Conservation (phyloP, 2,329 filamentous ascomycete species). For the Stylonectria norvegica region DNA sequence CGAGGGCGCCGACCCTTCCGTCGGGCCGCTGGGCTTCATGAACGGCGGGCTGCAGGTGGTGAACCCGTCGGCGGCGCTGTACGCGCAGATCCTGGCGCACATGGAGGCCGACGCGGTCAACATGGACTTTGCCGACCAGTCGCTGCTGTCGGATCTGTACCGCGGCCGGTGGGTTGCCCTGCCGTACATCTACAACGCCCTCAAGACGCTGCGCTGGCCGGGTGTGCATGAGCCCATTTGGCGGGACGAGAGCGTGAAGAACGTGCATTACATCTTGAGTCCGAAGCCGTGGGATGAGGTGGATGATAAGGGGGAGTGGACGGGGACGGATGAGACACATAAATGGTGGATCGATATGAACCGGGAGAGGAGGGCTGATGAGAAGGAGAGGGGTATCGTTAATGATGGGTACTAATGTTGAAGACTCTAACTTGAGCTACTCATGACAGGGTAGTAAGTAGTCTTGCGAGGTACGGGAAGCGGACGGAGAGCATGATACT, state of each 20-base stretch:
- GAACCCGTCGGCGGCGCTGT: constrained; percentile 47
- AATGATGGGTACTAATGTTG: constrained; percentile 24
- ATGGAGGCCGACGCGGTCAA: constrained; percentile 46
- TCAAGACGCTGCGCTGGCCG: constrained; percentile 56
- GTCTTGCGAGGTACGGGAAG: no score
- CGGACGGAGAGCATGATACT: no score
- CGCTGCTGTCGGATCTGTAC: constrained; percentile 54
- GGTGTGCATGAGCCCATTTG: constrained; percentile 55
- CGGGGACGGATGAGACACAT: constrained; percentile 47
- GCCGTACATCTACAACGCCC: constrained; percentile 60
- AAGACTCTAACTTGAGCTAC: no score
- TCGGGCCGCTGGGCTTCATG: constrained; percentile 48
- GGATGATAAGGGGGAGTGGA: constrained; percentile 41
- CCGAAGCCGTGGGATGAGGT: constrained; percentile 61
- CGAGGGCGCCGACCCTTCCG: constrained; percentile 41
- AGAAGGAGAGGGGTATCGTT: constrained; percentile 38
- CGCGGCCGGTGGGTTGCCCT: constrained; percentile 54
- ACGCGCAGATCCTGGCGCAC: constrained; percentile 47
- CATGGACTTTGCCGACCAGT: constrained; percentile 60
- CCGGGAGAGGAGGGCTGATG: constrained; percentile 39
- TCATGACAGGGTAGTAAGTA: no score
- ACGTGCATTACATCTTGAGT: constrained; percentile 58
- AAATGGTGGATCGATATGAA: constrained; percentile 55
- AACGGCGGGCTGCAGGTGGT: constrained; percentile 54
- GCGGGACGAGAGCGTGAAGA: constrained; percentile 56